phyloP scores from a whole-genome alignment of 2,329 filamentous ascomycete genomes.

The Cercospora beticola region DNA sequence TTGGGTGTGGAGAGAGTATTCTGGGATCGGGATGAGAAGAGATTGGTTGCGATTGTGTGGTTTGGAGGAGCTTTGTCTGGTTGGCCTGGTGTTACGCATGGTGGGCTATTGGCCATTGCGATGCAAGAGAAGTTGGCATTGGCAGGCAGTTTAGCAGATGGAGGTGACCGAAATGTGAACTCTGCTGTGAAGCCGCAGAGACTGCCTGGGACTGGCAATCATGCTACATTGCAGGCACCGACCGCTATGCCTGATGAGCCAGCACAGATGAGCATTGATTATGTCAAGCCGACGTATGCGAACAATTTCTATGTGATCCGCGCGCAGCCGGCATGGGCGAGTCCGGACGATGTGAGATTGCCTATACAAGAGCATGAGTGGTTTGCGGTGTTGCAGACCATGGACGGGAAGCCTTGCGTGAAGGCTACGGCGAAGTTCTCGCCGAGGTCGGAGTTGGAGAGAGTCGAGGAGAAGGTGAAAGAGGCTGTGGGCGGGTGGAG shows the following conservation, averaged over 20 bases:
- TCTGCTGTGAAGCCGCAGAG: constrained; percentile 34
- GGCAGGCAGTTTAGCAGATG: constrained; percentile 56
- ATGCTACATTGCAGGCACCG: constrained; percentile 32
- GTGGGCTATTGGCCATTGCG: constrained; percentile 66
- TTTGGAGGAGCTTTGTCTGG: constrained; percentile 65
- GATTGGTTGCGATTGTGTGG: constrained; percentile 64
- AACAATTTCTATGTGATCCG: constrained; percentile 65
- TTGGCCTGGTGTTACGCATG: constrained; percentile 72
- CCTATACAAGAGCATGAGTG: constrained; percentile 46
- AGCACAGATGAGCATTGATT: constrained; percentile 53
- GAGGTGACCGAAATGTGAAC: constrained; percentile 14
- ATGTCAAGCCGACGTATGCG: constrained; percentile 60
- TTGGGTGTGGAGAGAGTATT: constrained; percentile 61
- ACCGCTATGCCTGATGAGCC: constrained; percentile 34
- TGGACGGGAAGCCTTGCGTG: constrained; percentile 57
- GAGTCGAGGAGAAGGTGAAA: constrained; percentile 25
- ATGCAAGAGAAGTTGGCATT: constrained; percentile 69
- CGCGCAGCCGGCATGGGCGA: constrained; percentile 41
- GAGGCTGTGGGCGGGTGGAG: constrained; percentile 25
- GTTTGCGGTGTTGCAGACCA: constrained; percentile 54
- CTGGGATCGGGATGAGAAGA: constrained; percentile 58
- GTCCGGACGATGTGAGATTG: constrained; percentile 27
- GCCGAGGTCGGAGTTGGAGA: constrained; percentile 25
- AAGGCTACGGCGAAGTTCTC: constrained; percentile 47
- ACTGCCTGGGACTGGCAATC: constrained; percentile 34